Evolutionary conservation across 352 stramenopile genomes (phyloP).

Genomic region (Globisporangium ultimum): DNA sequence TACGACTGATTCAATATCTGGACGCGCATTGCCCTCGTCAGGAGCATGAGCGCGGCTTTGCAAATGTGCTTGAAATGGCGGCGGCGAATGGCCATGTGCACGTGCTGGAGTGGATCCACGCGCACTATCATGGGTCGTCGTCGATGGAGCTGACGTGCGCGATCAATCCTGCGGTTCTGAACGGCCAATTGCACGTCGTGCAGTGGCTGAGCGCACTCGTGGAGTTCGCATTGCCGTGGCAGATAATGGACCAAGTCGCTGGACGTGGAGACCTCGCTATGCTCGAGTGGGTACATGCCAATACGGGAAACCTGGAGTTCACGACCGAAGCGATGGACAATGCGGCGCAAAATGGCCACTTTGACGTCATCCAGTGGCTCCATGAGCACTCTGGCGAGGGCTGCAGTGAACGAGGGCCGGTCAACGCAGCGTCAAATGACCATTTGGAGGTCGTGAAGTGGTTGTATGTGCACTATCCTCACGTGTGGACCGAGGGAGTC

Average conservation of each 20-base stretch:
- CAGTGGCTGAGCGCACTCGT: neutral
- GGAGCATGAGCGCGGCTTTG: neutral
- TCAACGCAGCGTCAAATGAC: neutral
- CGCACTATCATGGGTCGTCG: neutral
- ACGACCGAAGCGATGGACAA: slow-evolving; percentile 9
- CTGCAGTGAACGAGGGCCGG: too few species aligned
- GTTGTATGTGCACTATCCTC: slow-evolving; percentile 22
- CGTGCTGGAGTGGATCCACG: slow-evolving; percentile 1
- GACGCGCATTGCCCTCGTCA: slow-evolving; percentile 5
- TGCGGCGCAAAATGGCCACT: neutral
- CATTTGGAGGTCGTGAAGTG: slow-evolving; percentile 5
- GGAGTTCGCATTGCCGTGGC: neutral
- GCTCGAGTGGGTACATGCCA: neutral
- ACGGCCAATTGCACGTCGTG: neutral
- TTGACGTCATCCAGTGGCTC: neutral
- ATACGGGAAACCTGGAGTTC: neutral
- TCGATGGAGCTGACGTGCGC: neutral
- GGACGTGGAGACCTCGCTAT: slow-evolving; percentile 1
- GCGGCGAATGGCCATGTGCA: slow-evolving; percentile 18
- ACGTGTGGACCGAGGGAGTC: slow-evolving; percentile 27
- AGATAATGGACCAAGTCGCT: neutral
- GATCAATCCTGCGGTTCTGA: neutral
- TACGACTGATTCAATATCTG: neutral
- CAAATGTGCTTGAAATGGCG: neutral
- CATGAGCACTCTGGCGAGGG: neutral